These are phyloP conservation scores for Xylaria bambusicola DNA, from an alignment of 495 filamentous ascomycete species.

Conservation along the genomic window DNA sequence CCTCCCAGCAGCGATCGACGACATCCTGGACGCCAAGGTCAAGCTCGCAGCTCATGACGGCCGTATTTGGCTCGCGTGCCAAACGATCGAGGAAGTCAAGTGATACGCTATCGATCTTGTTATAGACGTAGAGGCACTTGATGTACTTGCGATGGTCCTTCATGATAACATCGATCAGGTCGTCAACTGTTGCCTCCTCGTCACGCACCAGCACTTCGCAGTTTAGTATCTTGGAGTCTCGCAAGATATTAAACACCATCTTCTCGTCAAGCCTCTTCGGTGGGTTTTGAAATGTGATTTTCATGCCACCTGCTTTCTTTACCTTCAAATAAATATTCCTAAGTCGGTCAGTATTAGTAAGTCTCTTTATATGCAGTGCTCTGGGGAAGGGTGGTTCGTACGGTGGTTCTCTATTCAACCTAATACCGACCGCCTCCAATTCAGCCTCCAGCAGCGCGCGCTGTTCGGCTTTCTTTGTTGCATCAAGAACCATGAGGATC, in stretches of 20 bases:
- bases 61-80: constrained; percentile 88
- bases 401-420: constrained; percentile 91
- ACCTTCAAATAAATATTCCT: constrained; percentile 98
- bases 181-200: constrained; percentile 93
- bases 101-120: constrained; percentile 97
- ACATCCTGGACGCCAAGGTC: constrained; percentile 97
- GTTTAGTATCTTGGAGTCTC: constrained; percentile 98
- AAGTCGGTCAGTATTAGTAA: constrained; percentile 20
- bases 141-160: constrained; percentile 98
- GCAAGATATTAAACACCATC: constrained; percentile 93
- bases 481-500: constrained; percentile 95
- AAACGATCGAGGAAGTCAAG: constrained; percentile 91
- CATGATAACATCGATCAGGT: constrained; percentile 99
- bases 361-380: not conserved
- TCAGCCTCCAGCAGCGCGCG: constrained; percentile 87
- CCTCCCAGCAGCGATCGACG: constrained; percentile 93
- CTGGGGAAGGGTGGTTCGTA: constrained; percentile 36
- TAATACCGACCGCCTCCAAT: constrained; percentile 93
- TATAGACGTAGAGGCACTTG: constrained; percentile 95
- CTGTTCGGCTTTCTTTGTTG: constrained; percentile 95
- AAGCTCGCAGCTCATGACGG: constrained; percentile 97
- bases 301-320: constrained; percentile 98
- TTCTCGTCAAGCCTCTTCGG: constrained; percentile 94
- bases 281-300: constrained; percentile 89
- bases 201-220: constrained; percentile 95